Conservation (phyloP, 306 rosid species). For the Cercis canadensis region DNA sequence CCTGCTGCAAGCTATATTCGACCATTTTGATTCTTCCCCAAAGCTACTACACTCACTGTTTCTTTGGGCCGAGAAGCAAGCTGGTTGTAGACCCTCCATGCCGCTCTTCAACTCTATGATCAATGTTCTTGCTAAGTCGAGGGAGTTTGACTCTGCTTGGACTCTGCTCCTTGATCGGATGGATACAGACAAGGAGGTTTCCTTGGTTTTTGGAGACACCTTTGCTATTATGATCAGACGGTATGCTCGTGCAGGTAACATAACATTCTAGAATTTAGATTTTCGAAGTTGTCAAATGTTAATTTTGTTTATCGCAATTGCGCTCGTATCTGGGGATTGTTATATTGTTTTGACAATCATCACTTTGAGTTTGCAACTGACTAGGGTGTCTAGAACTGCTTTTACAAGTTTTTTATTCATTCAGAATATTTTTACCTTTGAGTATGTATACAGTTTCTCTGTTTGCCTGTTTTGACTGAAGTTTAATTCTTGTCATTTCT, state of each 20-base stretch:
- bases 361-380: background rate
- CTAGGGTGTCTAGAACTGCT: slow-evolving; percentile 5
- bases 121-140: slow-evolving; percentile 62
- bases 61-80: slow-evolving; percentile 70
- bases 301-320: background rate
- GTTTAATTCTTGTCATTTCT: background rate
- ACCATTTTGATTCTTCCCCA: slow-evolving; percentile 71
- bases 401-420: background rate
- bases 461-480: too few species aligned
- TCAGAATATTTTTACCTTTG: too few species aligned
- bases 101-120: slow-evolving; percentile 59
- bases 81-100: slow-evolving; percentile 53
- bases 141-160: slow-evolving; percentile 81
- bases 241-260: slow-evolving; percentile 77
- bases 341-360: background rate
- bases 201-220: slow-evolving; percentile 58
- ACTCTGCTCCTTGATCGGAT: slow-evolving; percentile 52
- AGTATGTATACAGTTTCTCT: too few species aligned
- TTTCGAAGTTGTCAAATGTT: background rate
- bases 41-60: slow-evolving; percentile 69
- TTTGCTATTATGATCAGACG: slow-evolving; percentile 85
- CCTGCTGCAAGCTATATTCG: slow-evolving; percentile 53
- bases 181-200: slow-evolving; percentile 35
- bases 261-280: background rate
- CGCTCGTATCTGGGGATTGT: background rate